A percentile compares a stretch with the other conserved stretches of the same genome.
phyloP scores from a whole-genome alignment of 768 basidiomycete species.

The Termitomyces sp. region DNA sequence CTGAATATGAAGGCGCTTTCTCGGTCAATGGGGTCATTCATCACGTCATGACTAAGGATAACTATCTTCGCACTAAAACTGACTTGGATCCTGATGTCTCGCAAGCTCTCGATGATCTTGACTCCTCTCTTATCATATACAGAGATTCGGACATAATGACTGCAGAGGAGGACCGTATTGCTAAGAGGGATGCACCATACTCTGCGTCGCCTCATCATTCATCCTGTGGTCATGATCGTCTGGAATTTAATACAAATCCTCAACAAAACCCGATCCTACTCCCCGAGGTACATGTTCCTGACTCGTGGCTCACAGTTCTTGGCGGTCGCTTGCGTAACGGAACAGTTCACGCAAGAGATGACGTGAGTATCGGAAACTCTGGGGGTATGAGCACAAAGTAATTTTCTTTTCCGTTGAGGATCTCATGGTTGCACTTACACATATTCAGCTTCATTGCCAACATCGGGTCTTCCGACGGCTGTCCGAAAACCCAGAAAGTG shows the following conservation, averaged over 20 bases:
- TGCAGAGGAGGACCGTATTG: constrained; percentile 37
- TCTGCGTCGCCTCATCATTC: constrained; percentile 13
- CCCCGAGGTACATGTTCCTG: constrained; percentile 19
- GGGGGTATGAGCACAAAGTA: constrained; percentile 51
- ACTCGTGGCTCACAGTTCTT: constrained; percentile 38
- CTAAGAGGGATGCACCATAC: constrained; percentile 23
- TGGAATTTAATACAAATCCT: constrained; percentile 62
- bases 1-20: constrained; percentile 75
- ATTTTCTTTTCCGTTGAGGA: constrained; percentile 12
- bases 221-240: constrained; percentile 65
- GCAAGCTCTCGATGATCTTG: constrained; percentile 33
- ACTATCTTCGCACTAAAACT: constrained; percentile 60
- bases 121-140: constrained; percentile 63
- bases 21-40: constrained; percentile 59
- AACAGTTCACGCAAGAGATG: constrained; percentile 41
- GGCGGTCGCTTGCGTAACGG: constrained; percentile 25
- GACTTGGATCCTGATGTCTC: constrained; percentile 46
- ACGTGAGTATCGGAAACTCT: constrained; percentile 42
- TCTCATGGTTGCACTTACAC: not conserved
- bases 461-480: constrained; percentile 69
- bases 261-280: constrained; percentile 44
- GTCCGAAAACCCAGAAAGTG: constrained; percentile 67
- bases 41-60: constrained; percentile 66
- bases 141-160: constrained; percentile 65
- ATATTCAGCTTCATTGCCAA: constrained; percentile 52